Evolutionary conservation across 108 stramenopile genomes (phyloP).

Genomic region (Pelagomonas calceolata): DNA sequence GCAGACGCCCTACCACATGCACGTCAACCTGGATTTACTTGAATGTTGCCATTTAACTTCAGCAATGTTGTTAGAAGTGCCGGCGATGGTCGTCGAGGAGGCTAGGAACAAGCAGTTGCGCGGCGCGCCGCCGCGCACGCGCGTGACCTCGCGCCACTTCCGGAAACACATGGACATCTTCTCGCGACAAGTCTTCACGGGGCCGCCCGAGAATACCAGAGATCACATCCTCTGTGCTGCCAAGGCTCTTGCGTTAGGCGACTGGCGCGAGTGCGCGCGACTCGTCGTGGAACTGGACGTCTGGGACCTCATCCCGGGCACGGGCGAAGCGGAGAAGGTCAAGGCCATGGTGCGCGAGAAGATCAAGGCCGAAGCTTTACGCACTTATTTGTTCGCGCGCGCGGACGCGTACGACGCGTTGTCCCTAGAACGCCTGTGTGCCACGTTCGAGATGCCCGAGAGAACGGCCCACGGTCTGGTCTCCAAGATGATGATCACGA

Average conservation of each 20-base stretch:
- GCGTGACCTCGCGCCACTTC: slow-evolving; percentile 80
- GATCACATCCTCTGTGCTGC: slow-evolving; percentile 91
- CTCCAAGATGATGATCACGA: slow-evolving; percentile 96
- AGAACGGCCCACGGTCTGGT: slow-evolving; percentile 77
- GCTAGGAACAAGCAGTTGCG: slow-evolving; percentile 26
- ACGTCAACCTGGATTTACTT: slow-evolving; percentile 89
- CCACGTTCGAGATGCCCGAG: slow-evolving; percentile 88
- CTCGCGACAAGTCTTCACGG: slow-evolving; percentile 88
- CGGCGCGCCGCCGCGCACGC: slow-evolving; percentile 32
- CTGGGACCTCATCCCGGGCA: slow-evolving; percentile 85
- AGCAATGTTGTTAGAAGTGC: slow-evolving; percentile 97
- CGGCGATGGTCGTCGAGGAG: slow-evolving; percentile 62
- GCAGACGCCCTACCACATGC: slow-evolving; percentile 87
- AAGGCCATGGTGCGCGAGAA: slow-evolving; percentile 65
- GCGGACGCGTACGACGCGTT: slow-evolving; percentile 81
- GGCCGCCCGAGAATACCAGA: slow-evolving; percentile 92
- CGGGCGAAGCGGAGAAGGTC: slow-evolving; percentile 57
- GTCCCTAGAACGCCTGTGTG: slow-evolving; percentile 69
- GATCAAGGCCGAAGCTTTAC: slow-evolving; percentile 89
- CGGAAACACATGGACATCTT: slow-evolving; percentile 81
- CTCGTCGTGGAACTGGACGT: slow-evolving; percentile 67
- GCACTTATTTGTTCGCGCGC: slow-evolving; percentile 83
- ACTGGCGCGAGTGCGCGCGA: slow-evolving; percentile 80
- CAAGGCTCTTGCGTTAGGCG: slow-evolving; percentile 71
- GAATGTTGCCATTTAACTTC: slow-evolving; percentile 88